Conservation (phyloP, 257 asterid genomes). For the Salvia miltiorrhiza region DNA sequence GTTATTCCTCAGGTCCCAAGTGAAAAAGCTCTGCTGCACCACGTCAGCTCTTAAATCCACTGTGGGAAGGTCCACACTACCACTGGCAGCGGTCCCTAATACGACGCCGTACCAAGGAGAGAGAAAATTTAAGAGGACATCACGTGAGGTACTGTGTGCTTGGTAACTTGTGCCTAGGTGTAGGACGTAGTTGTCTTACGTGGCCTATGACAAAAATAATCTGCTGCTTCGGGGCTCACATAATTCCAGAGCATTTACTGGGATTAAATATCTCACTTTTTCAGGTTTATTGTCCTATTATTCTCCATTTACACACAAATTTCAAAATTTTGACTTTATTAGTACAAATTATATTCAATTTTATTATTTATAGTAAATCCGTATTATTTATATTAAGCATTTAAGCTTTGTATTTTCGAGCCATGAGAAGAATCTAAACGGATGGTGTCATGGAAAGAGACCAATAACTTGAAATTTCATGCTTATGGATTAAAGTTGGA, state of each 20-base stretch:
- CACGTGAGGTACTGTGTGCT: slow-evolving; percentile 29
- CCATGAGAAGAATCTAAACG: too few relatives aligned
- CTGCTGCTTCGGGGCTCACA: slow-evolving; percentile 1
- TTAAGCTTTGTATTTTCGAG: too few relatives aligned
- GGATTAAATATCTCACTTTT: background rate
- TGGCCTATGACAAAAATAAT: background rate
- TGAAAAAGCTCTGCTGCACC: background rate
- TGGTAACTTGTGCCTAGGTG: slow-evolving; percentile 30
- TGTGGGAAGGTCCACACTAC: background rate
- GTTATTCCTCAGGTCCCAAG: background rate
- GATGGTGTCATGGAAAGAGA: too few relatives aligned
- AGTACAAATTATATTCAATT: too few relatives aligned
- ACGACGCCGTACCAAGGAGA: background rate
- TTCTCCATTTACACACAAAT: background rate
- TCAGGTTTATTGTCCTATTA: slow-evolving; percentile 15
- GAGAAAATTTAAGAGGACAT: background rate
- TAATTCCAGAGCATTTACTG: slow-evolving; percentile 16
- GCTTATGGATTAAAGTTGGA: too few relatives aligned
- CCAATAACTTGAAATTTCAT: too few relatives aligned
- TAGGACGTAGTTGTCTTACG: slow-evolving; percentile 7
- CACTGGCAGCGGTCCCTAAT: background rate
- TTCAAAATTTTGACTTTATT: too few relatives aligned
- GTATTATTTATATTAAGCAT: too few relatives aligned
- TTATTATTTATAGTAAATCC: too few relatives aligned
- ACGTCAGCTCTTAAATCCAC: background rate